A percentile compares a stretch with the other conserved stretches of the same genome.
phyloP scores from a whole-genome alignment of 1,284 basidiomycete species.

The Microbotryum silenes-acaulis region DNA sequence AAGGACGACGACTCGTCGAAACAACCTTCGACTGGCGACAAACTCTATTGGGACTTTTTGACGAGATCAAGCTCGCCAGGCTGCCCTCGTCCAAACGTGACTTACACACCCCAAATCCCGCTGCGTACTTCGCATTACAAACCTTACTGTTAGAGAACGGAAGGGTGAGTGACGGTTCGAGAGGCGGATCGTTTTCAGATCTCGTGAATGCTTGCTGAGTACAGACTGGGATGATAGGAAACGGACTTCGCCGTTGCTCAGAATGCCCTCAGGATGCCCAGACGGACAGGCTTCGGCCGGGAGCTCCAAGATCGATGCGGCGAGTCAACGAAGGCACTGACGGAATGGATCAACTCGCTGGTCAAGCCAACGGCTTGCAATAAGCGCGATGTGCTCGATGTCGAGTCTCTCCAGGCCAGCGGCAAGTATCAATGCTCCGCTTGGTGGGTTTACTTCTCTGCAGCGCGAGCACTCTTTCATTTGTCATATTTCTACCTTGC shows the following conservation, averaged over 20 bases:
- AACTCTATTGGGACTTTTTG: constrained; percentile 12
- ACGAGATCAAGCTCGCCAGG: constrained; percentile 9
- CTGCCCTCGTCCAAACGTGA: constrained; percentile 8
- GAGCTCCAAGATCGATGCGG: constrained; percentile 21
- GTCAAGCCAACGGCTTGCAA: constrained; percentile 8
- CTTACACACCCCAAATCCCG: constrained; percentile 14
- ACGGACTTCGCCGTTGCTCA: constrained; percentile 17
- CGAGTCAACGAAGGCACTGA: constrained; percentile 14
- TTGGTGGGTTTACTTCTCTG: constrained; percentile 1
- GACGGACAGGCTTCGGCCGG: constrained; percentile 12
- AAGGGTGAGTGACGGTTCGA: background rate
- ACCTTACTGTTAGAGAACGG: constrained; percentile 13
- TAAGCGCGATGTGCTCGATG: background rate
- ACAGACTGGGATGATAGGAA: constrained; percentile 2
- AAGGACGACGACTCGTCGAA: constrained; percentile 11
- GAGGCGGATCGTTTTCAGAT: too few relatives aligned
- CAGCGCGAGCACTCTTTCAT: background rate
- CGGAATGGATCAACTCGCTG: constrained; percentile 23
- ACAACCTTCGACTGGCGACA: constrained; percentile 15
- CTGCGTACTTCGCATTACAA: constrained; percentile 21
- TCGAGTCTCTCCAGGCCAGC: constrained; percentile 5
- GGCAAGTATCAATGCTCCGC: constrained; percentile 19
- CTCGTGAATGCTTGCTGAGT: too few relatives aligned
- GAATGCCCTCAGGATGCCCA: constrained; percentile 14
- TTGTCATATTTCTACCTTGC: too few relatives aligned